A percentile compares a stretch with the other conserved stretches of the same genome.
phyloP scores from a whole-genome alignment of 2,329 filamentous ascomycete genomes.

The Hysterium pulicare region DNA sequence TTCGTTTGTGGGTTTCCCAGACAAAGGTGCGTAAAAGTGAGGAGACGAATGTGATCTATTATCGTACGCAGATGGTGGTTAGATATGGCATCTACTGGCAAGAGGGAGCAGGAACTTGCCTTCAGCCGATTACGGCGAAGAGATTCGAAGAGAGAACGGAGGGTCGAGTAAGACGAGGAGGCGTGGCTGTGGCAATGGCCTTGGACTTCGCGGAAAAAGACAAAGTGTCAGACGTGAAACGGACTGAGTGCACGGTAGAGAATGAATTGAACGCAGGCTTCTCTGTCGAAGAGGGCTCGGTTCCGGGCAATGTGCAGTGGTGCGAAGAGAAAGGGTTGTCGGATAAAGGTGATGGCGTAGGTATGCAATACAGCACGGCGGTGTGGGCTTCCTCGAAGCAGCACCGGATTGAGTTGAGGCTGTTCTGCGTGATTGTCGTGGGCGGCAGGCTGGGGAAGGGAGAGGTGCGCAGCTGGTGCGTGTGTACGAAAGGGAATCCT shows the following conservation, averaged over 20 bases:
- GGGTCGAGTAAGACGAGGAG: constrained; percentile 1
- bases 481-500: neutral
- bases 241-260: constrained; percentile 15
- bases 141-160: constrained; percentile 13
- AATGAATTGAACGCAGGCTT: constrained; percentile 18
- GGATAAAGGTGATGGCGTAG: constrained; percentile 21
- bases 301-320: constrained; percentile 3
- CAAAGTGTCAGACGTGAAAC: constrained; percentile 10
- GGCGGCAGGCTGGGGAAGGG: neutral
- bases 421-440: constrained; percentile 14
- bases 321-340: constrained; percentile 9
- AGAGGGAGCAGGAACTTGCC: constrained; percentile 1
- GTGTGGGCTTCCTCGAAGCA: constrained; percentile 21
- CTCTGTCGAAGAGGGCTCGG: constrained; percentile 37
- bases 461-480: neutral
- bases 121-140: constrained; percentile 1
- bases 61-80: neutral
- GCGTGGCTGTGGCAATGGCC: constrained; percentile 5
- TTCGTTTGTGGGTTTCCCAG: neutral
- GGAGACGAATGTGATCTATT: constrained; percentile 3
- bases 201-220: neutral
- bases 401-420: constrained; percentile 21
- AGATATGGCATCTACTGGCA: neutral
- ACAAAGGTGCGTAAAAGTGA: neutral
- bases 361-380: constrained; percentile 36